Base-by-base conservation (phyloP, 768 basidiomycete genomes). In the Pholiota molesta region DNA sequence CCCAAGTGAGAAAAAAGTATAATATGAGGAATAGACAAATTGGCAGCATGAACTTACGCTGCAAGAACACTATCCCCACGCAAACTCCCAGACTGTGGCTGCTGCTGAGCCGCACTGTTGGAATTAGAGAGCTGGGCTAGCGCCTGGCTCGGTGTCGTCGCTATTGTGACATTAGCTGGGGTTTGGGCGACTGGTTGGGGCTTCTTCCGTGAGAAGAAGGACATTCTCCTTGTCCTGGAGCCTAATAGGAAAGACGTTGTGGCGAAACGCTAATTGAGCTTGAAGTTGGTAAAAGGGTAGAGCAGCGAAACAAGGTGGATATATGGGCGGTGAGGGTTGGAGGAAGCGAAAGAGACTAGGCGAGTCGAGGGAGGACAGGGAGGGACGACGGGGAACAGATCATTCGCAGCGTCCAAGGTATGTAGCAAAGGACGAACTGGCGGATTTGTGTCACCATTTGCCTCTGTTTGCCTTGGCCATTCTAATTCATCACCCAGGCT, bases 131-230 rank as follows among this genome's bases (percentile, higher is more conserved):
- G 72, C 73, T 89, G 88, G 44, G 86, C 86, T 8, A 90, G 81
- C 35, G 89, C 88, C 71, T 90, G 87, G 61, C 83, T 86, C 7
- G 88, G 85, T 8, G 87, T 84, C 72, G 88, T 86, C 7, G 84
- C 78, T 57, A 88, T 77, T 45, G 86, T 82, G 66, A 88, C 86
- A 69, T 75, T 76, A 31, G 83, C 66, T 28, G 78, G 67, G 57
- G 77, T 68, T 66, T 82, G 82, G 23, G 75, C 76, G 66, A 78
- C 75, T 54, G 78, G 83, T 57, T 85, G 81, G 65, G 87, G 84
- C 85, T 91, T 93, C 88, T 88, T 92, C 84, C 91, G 85, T 47
- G 86, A 89, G 85, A 94, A 94, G 91, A 93, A 94, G 83, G 91
- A 92, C 92, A 94, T 94, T 86, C 89, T 89, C 75, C 87, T 79